These are phyloP conservation scores for Backusella parvicylindrica DNA, from an alignment of 192 early-diverging fungal genomes.

Conservation along the genomic window DNA sequence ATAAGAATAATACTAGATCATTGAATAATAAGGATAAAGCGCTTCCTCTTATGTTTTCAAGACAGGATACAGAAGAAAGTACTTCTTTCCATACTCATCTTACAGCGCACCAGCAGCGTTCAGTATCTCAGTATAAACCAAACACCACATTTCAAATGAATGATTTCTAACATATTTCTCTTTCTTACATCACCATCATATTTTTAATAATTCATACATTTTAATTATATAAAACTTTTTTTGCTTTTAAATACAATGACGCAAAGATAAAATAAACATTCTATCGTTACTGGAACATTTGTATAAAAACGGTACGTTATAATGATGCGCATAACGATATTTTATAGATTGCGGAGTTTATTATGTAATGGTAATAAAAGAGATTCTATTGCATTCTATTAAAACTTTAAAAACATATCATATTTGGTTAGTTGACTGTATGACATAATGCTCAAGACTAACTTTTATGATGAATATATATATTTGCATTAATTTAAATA, in stretches of 20 bases:
- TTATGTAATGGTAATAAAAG: neutral
- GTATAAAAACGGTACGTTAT: neutral
- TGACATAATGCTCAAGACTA: neutral
- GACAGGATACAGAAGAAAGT: neutral
- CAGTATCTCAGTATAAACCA: neutral
- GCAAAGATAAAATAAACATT: neutral
- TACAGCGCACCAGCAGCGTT: neutral
- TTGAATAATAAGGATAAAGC: neutral
- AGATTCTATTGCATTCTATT: neutral
- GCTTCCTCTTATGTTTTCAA: neutral
- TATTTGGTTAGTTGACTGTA: neutral
- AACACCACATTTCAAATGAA: neutral
- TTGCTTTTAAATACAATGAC: neutral
- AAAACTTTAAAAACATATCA: neutral
- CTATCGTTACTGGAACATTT: too few species aligned
- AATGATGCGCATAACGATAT: too few species aligned
- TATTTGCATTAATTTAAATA: neutral
- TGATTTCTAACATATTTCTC: neutral
- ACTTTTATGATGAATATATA: neutral
- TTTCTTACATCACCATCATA: neutral
- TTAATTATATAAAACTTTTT: neutral
- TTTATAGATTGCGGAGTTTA: too few species aligned
- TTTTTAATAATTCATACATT: neutral
- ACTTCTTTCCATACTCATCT: neutral
- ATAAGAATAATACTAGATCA: neutral